phyloP scores from a whole-genome alignment of 2,329 filamentous ascomycete genomes.

The Canariomyces notabilis region DNA sequence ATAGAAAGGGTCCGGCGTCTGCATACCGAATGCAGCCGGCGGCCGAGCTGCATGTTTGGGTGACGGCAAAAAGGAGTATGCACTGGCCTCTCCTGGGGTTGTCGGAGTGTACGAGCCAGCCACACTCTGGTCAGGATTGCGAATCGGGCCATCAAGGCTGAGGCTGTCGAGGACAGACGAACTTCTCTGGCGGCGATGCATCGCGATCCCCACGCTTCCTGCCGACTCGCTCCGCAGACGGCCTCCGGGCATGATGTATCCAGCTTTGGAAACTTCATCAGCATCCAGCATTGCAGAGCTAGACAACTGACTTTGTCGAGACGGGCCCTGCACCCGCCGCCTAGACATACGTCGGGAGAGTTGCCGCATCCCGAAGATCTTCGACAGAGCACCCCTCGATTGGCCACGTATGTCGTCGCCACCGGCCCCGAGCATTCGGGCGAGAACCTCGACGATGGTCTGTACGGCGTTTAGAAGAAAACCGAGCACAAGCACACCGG shows the following conservation, averaged over 20 bases:
- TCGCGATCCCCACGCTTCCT: slow-evolving; percentile 50
- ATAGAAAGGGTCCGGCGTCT: slow-evolving; percentile 73
- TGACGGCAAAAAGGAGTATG: slow-evolving; percentile 65
- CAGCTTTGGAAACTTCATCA: slow-evolving; percentile 60
- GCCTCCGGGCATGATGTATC: slow-evolving; percentile 50
- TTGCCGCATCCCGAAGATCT: slow-evolving; percentile 88
- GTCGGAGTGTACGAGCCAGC: slow-evolving; percentile 65
- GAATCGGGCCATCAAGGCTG: slow-evolving; percentile 37
- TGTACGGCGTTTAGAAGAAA: slow-evolving; percentile 92
- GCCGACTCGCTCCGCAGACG: slow-evolving; percentile 58
- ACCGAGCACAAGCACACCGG: slow-evolving; percentile 76
- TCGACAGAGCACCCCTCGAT: slow-evolving; percentile 76
- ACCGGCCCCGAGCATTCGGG: slow-evolving; percentile 76
- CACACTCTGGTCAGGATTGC: slow-evolving; percentile 47
- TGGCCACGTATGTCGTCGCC: slow-evolving; percentile 66
- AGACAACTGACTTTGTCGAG: slow-evolving; percentile 76
- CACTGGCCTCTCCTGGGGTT: slow-evolving; percentile 66
- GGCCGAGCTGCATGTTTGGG: slow-evolving; percentile 42
- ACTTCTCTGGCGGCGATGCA: slow-evolving; percentile 44
- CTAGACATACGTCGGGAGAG: slow-evolving; percentile 67
- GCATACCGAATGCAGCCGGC: slow-evolving; percentile 28
- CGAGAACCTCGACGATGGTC: slow-evolving; percentile 82
- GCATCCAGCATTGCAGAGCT: slow-evolving; percentile 73
- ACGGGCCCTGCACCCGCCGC: slow-evolving; percentile 55
- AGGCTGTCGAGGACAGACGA: slow-evolving; percentile 52